Conservation (phyloP, 2,329 filamentous ascomycete species). For the Xylaria sp. region DNA sequence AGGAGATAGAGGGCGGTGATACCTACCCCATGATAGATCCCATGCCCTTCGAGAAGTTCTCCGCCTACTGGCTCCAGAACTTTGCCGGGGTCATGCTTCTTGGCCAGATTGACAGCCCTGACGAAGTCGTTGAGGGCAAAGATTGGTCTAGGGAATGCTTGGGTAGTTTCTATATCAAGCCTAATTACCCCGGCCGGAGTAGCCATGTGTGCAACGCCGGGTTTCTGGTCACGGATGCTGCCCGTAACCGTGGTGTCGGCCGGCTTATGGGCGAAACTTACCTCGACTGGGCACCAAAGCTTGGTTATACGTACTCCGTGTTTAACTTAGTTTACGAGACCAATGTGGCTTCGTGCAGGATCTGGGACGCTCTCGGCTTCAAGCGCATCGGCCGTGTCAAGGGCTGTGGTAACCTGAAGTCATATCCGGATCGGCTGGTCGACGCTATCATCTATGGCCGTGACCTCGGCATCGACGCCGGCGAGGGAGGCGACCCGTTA, state of each 20-base stretch:
- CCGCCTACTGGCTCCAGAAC: conserved; percentile 87
- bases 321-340: conserved; percentile 96
- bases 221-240: conserved; percentile 75
- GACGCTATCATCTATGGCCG: conserved; percentile 81
- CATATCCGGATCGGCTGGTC: conserved; percentile 70
- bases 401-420: conserved; percentile 71
- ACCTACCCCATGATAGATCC: conserved; percentile 87
- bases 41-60: conserved; percentile 76
- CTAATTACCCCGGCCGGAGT: conserved; percentile 89
- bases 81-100: conserved; percentile 88
- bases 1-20: conserved; percentile 89
- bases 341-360: conserved; percentile 85
- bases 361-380: conserved; percentile 92
- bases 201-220: conserved; percentile 90
- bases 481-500: conserved; percentile 67
- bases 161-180: conserved; percentile 92
- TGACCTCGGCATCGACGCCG: conserved; percentile 55
- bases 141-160: conserved; percentile 84
- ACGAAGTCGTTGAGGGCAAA: conserved; percentile 62
- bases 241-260: conserved; percentile 75
- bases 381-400: conserved; percentile 88
- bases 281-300: conserved; percentile 78
- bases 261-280: conserved; percentile 78
- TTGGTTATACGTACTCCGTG: conserved; percentile 87
- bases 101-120: conserved; percentile 70